Conservation (phyloP, 495 filamentous ascomycete genomes). For the Filosporella fistucella region DNA sequence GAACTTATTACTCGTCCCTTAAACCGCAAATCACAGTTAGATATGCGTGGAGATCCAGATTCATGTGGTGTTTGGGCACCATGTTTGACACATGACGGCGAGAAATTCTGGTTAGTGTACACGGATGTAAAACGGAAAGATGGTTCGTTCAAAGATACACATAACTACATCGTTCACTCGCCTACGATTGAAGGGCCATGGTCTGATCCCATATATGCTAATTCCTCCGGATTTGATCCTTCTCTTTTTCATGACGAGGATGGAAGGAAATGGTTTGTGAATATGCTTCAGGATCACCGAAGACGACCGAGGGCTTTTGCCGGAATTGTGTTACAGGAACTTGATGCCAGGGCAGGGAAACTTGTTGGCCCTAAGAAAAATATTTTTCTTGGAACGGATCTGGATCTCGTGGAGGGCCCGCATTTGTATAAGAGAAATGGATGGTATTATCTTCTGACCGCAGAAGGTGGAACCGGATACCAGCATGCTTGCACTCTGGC, state of each 20-base stretch:
- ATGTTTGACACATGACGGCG: constrained; percentile 52
- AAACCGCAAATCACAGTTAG: constrained; percentile 2
- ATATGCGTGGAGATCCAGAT: constrained; percentile 22
- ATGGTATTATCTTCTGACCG: constrained; percentile 65
- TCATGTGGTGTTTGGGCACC: constrained; percentile 63
- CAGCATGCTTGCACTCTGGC: constrained; percentile 51
- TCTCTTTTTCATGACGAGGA: constrained; percentile 45
- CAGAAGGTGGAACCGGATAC: constrained; percentile 60
- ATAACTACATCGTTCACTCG: constrained; percentile 29
- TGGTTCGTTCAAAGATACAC: constrained; percentile 49
- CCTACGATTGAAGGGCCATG: constrained; percentile 29
- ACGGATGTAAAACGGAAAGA: constrained; percentile 55
- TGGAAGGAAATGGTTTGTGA: constrained; percentile 40
- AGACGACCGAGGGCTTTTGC: constrained; percentile 38
- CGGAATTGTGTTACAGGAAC: constrained; percentile 31
- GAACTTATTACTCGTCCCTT: constrained; percentile 25
- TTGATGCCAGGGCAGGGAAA: constrained; percentile 40
- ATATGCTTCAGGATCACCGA: constrained; percentile 45
- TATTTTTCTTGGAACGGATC: constrained; percentile 50
- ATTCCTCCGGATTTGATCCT: constrained; percentile 35
- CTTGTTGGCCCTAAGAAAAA: constrained; percentile 37
- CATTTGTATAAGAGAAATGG: constrained; percentile 60
- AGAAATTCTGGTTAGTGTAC: constrained; percentile 53
- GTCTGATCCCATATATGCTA: constrained; percentile 27
- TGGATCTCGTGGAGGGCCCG: constrained; percentile 58